phyloP scores from a whole-genome alignment of 73 alveolate species.

The Paraurostyla sp. region DNA sequence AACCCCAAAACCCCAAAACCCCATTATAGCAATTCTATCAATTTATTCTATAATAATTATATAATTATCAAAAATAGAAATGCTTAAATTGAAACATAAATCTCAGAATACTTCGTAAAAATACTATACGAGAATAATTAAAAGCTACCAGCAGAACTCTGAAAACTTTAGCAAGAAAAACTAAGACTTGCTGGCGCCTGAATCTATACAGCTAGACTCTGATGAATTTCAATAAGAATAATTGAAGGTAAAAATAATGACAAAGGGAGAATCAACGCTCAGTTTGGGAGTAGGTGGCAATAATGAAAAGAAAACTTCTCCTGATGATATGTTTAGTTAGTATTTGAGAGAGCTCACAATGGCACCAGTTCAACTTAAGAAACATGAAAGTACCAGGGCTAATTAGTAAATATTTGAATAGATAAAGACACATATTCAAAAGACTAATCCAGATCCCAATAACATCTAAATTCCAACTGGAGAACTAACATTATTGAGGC shows the following conservation, averaged over 20 bases:
- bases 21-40: no score
- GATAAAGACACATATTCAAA: conserved; percentile 10
- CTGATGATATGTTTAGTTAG: conserved; percentile 8
- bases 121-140: conserved; percentile 16
- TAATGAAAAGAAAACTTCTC: neutral
- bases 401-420: conserved; percentile 10
- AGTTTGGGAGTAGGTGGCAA: neutral
- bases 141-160: neutral
- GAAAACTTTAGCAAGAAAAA: conserved; percentile 20
- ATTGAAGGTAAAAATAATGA: neutral
- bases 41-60: no score
- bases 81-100: neutral
- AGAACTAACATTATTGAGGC: neutral
- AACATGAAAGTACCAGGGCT: neutral
- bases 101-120: neutral
- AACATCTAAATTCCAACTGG: neutral
- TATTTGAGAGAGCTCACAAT: conserved; percentile 36
- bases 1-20: no score
- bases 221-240: neutral
- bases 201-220: neutral
- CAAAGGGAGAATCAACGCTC: neutral
- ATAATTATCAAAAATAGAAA: no score
- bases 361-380: conserved; percentile 28
- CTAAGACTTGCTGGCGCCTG: conserved; percentile 39
- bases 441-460: no score